phyloP scores from a whole-genome alignment of 1,284 basidiomycete species.

The Leccinum solheimii region DNA sequence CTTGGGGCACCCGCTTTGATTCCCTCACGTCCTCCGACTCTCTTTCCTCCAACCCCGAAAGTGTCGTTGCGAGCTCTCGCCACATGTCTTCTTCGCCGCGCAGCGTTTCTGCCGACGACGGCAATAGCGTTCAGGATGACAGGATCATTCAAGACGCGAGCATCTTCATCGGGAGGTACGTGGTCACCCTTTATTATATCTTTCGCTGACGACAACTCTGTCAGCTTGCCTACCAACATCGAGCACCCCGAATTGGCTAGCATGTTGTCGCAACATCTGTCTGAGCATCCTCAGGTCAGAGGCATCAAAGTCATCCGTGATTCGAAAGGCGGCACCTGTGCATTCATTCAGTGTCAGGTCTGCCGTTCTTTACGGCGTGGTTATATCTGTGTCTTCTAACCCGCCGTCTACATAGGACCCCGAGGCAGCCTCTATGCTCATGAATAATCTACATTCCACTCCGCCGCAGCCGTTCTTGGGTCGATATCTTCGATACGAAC shows the following conservation, averaged over 20 bases:
- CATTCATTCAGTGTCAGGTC: conserved; percentile 81
- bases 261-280: conserved; percentile 62
- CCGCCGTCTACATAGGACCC: conserved; percentile 46
- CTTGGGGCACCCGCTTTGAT: conserved; percentile 75
- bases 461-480: conserved; percentile 65
- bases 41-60: conserved; percentile 28
- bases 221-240: conserved; percentile 68
- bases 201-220: conserved; percentile 11
- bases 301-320: conserved; percentile 75
- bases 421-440: conserved; percentile 55
- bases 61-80: conserved; percentile 10
- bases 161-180: conserved; percentile 77
- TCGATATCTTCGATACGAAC: conserved; percentile 69
- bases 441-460: conserved; percentile 56
- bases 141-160: conserved; percentile 70
- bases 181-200: conserved; percentile 3
- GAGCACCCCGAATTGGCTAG: conserved; percentile 60
- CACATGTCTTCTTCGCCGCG: conserved; percentile 17
- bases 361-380: conserved; percentile 15
- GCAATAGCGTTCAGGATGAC: conserved; percentile 44
- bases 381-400: conserved; percentile 13
- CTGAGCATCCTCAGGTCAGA: conserved; percentile 59
- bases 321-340: conserved; percentile 70
- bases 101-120: conserved; percentile 26
- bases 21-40: conserved; percentile 38